These are phyloP conservation scores for Exophiala spinifera DNA, from an alignment of 2,329 filamentous ascomycete genomes.

Conservation along the genomic window DNA sequence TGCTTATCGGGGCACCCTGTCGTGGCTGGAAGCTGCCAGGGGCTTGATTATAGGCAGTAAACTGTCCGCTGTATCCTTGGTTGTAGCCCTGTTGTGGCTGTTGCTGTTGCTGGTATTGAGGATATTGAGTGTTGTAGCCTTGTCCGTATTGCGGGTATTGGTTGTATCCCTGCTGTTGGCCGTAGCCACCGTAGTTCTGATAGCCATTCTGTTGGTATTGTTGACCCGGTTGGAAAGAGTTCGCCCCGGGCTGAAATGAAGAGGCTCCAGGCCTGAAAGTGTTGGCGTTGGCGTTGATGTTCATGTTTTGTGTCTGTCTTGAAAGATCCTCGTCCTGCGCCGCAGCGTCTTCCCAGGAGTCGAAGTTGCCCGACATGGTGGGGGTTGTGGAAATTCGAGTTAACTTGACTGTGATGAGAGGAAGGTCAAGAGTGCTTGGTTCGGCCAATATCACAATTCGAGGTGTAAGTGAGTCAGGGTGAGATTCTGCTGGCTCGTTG, in stretches of 20 bases:
- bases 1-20: slow-evolving; percentile 45
- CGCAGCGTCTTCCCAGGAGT: slow-evolving; percentile 87
- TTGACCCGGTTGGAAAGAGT: slow-evolving; percentile 70
- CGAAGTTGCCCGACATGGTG: slow-evolving; percentile 73
- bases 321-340: slow-evolving; percentile 74
- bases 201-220: slow-evolving; percentile 58
- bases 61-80: slow-evolving; percentile 50
- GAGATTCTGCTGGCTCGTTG: no score
- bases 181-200: slow-evolving; percentile 38
- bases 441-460: background rate
- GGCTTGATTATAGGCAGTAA: slow-evolving; percentile 42
- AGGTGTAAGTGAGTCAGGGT: background rate
- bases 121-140: slow-evolving; percentile 41
- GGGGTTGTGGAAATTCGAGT: slow-evolving; percentile 30
- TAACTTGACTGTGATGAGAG: background rate
- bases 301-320: slow-evolving; percentile 72
- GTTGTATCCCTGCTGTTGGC: slow-evolving; percentile 54
- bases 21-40: slow-evolving; percentile 39
- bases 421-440: background rate
- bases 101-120: slow-evolving; percentile 40
- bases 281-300: slow-evolving; percentile 50
- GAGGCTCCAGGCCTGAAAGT: slow-evolving; percentile 65
- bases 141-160: slow-evolving; percentile 57
- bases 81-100: slow-evolving; percentile 34
- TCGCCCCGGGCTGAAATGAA: slow-evolving; percentile 70